Base-by-base conservation (phyloP, 1,284 basidiomycete genomes). In the Boletus smithii region DNA sequence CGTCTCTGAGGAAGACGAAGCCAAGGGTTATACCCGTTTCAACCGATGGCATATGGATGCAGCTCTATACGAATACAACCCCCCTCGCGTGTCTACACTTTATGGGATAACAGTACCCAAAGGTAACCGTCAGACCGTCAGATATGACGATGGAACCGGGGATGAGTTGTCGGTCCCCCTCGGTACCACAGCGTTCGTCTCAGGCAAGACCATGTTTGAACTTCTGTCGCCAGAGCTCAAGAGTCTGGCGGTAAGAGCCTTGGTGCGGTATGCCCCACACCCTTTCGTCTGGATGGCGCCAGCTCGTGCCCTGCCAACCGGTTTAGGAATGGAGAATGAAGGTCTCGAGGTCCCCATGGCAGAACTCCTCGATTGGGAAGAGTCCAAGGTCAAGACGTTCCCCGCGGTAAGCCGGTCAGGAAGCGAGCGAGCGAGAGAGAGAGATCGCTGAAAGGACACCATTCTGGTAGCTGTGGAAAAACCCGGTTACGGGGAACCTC, bases 41-140 rank as follows among this genome's bases (percentile, higher is more conserved):
- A 94, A 93, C 65, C 77, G 91, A 45, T 93, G 91, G 91, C 92
- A 95, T 69, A 95, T 95, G 66, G 93, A 97, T 60, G 93, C 93
- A 1, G 93, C 93, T 0, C 69, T 95, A 22, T 97, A 95, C 67
- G 83, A 89, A 53, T 79, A 92, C 20, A 80, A 81, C 18, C 90
- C 90, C n/a, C 93, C 93, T 3, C 85, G 79, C 57, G 92, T 92
- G 33, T 97, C 94, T 2, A 91, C 92, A 0, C 80, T 97, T 8
- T 92, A 94, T 56, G 91, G 83, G 0, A 73, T 95, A 48, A 73
- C 63, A 1, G 85, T 95, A 0, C 93, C 93, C 0, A 56, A 74
- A 26, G 92, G 91, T 1, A 63, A 71, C 3, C 61, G 54, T 16
- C 92, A 95, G 73, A 74, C 74, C 1, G 80, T 84, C 48, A 71